Evolutionary conservation across 2,329 filamentous ascomycete species (phyloP), one percentile per base, ranked within the genome.

Genomic region (Didymella pinodella): DNA sequence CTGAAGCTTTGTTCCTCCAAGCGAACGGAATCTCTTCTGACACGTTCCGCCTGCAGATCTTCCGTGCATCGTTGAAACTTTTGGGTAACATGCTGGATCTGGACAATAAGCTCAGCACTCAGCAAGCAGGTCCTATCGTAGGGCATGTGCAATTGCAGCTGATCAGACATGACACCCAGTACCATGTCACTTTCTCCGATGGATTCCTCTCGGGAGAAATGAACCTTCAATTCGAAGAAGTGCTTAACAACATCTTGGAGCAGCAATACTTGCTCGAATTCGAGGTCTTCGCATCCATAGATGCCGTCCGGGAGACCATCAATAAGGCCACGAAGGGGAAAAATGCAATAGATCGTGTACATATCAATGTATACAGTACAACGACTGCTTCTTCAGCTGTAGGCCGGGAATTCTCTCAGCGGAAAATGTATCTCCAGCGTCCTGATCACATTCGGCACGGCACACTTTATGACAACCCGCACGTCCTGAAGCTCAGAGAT

Each of bases 321-420:
- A 44, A 53, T 2, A 62, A 59, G 32, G 64, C 67, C 2, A 62
- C 40, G 0, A 71, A 68, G 34, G 66, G 61, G 4, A 67, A 70
- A 32, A 69, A 72, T 16, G 71, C 71, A 0, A 60, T 71, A 22
- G 61, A 67, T 11, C 61, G 71, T 2, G 63, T 72, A 16, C 64
- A 71, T 43, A 64, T 74, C 8, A 73, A 67, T 29, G 34, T 73
- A 0, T 73, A 74, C 46, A 69, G 70, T 1, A 43, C 59, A 31
- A 46, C 40, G 3, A 32, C 40, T 1, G 45, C 38, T 18, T 49
- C 62, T 16, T 22, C 50, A 7, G 43, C 49, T n/a, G 54, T 72
- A 3, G 69, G 70, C 1, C 52, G 38, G 25, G 62, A 67, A 22
- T 41, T 74, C 0, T 70, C 67, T 2, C 34, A 54, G 7, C 43